Percentiles rank a stretch among this genome's conserved stretches.
Conservation (phyloP, 495 filamentous ascomycete genomes). For the Annulohypoxylon bovei region DNA sequence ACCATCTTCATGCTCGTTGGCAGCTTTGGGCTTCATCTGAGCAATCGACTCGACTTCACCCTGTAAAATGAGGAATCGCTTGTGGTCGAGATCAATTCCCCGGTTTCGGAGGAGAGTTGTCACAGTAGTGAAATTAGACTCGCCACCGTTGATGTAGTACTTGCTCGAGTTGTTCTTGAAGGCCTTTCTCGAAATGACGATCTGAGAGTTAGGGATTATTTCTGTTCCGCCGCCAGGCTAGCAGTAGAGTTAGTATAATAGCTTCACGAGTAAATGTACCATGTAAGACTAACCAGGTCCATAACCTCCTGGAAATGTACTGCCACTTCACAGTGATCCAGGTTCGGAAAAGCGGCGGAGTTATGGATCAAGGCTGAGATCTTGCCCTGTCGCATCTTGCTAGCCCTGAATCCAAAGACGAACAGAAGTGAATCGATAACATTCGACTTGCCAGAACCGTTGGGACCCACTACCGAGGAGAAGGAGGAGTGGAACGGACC, state of each 20-base stretch:
- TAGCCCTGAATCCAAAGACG: constrained; percentile 97
- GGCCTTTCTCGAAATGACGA: constrained; percentile 89
- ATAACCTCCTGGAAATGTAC: constrained; percentile 96
- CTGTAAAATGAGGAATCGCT: constrained; percentile 96
- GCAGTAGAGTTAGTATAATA: constrained; percentile 28
- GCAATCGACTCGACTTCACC: constrained; percentile 98
- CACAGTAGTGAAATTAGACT: constrained; percentile 90
- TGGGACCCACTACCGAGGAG: constrained; percentile 98
- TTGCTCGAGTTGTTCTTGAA: constrained; percentile 99
- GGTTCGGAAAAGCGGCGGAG: constrained; percentile 82
- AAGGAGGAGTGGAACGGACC: constrained; percentile 97
- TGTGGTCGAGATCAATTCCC: constrained; percentile 96
- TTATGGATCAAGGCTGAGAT: constrained; percentile 98
- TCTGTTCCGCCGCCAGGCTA: constrained; percentile 74
- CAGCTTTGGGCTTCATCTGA: constrained; percentile 98
- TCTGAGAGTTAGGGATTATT: constrained; percentile 79
- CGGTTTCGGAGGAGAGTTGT: constrained; percentile 87
- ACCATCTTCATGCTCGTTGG: constrained; percentile 93
- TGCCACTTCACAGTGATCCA: constrained; percentile 92
- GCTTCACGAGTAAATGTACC: background rate
- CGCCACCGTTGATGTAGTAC: constrained; percentile 92
- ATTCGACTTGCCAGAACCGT: constrained; percentile 98
- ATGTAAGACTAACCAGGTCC: constrained; percentile 65
- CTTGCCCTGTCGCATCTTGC: constrained; percentile 99
- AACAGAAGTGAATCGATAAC: constrained; percentile 98